Conservation (phyloP, 2,329 filamentous ascomycete species). For the Coniochaeta ligniaria region DNA sequence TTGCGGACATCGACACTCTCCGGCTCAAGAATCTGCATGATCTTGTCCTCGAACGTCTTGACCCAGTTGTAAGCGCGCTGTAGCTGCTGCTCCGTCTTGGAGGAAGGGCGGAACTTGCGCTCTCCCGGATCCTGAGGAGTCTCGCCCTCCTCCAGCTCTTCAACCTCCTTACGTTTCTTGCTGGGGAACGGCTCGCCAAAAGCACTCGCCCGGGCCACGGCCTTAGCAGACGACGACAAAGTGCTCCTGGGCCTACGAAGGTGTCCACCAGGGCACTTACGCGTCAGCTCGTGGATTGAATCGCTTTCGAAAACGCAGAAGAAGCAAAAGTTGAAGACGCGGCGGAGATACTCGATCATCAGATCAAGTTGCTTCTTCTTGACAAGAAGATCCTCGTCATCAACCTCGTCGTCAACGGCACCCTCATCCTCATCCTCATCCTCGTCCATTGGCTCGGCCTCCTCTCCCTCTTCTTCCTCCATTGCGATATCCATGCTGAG, state of each 20-base stretch:
- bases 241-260: constrained; percentile 84
- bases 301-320: constrained; percentile 99
- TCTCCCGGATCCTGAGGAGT: constrained; percentile 54
- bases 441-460: constrained; percentile 55
- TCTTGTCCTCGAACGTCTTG: constrained; percentile 95
- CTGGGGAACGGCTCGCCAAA: constrained; percentile 75
- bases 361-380: constrained; percentile 98
- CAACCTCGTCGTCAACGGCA: constrained; percentile 71
- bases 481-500: constrained; percentile 54
- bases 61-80: constrained; percentile 98
- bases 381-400: constrained; percentile 80
- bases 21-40: constrained; percentile 86
- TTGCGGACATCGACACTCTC: constrained; percentile 82
- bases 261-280: constrained; percentile 97
- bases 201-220: constrained; percentile 79
- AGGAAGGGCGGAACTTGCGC: constrained; percentile 63
- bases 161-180: constrained; percentile 63
- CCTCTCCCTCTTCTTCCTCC: constrained; percentile 68
- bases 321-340: constrained; percentile 98
- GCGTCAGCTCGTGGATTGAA: constrained; percentile 88
- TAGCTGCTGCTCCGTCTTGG: constrained; percentile 83
- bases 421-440: constrained; percentile 76
- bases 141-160: constrained; percentile 57
- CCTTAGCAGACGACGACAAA: constrained; percentile 73
- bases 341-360: constrained; percentile 89